Evolutionary conservation across 2,329 filamentous ascomycete genomes (phyloP).

Genomic region (Cryoendolithus antarcticus): DNA sequence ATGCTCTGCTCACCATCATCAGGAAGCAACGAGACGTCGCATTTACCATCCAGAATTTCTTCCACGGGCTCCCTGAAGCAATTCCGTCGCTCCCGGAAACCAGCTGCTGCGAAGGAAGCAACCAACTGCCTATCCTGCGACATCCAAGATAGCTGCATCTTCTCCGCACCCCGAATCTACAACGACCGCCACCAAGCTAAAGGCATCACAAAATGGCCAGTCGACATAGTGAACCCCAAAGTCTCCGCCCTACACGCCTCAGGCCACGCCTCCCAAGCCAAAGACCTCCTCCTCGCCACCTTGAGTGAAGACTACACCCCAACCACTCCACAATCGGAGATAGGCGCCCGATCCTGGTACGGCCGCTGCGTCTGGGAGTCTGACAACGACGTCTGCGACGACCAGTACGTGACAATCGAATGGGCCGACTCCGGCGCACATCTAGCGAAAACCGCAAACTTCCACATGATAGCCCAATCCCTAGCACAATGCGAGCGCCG

Average conservation of each 20-base stretch:
- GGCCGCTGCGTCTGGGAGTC: conserved; percentile 90
- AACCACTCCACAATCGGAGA: conserved; percentile 37
- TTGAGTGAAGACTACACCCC: conserved; percentile 43
- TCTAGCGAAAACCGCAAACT: conserved; percentile 69
- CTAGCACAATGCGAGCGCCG: conserved; percentile 76
- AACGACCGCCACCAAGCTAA: conserved; percentile 53
- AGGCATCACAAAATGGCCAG: conserved; percentile 65
- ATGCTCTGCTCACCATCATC: conserved; percentile 59
- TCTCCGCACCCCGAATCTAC: conserved; percentile 77
- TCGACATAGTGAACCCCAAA: conserved; percentile 81
- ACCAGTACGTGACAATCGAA: conserved; percentile 75
- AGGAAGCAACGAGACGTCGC: conserved; percentile 35
- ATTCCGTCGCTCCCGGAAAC: conserved; percentile 67
- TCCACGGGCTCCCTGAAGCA: conserved; percentile 67
- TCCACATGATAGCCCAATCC: conserved; percentile 92
- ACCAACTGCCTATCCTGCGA: conserved; percentile 83
- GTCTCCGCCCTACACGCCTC: conserved; percentile 61
- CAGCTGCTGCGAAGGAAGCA: conserved; percentile 55
- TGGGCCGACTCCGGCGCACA: conserved; percentile 61
- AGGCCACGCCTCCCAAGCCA: conserved; percentile 37
- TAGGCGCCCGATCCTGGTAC: conserved; percentile 54
- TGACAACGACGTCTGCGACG: conserved; percentile 88
- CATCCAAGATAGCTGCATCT: conserved; percentile 63
- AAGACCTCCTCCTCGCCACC: conserved; percentile 34
- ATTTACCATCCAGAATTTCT: conserved; percentile 57